Conservation (phyloP, 2,329 filamentous ascomycete species). For the Ambrosiella beaveri region DNA sequence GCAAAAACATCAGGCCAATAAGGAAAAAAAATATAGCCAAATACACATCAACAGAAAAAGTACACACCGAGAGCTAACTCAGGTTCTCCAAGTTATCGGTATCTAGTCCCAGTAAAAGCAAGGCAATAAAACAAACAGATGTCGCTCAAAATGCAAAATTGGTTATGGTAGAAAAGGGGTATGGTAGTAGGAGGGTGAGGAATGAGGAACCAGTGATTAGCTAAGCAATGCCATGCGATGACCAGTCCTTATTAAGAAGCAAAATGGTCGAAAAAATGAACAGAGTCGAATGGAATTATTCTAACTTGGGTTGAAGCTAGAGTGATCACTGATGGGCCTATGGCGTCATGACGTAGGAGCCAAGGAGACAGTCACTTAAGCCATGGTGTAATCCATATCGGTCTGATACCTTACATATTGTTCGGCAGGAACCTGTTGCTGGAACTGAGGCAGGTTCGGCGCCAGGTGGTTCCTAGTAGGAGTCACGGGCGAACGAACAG, state of each 20-base stretch:
- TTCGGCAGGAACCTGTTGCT: slow-evolving; percentile 11
- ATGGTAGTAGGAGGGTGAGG: not conserved
- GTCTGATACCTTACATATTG: slow-evolving; percentile 8
- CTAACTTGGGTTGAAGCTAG: not conserved
- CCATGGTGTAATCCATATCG: slow-evolving; percentile 12
- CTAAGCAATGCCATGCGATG: not conserved
- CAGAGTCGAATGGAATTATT: not conserved
- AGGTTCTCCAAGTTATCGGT: not conserved
- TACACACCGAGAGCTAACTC: not conserved
- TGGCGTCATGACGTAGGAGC: not conserved
- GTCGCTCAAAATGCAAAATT: not conserved
- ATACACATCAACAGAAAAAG: not conserved
- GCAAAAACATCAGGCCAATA: not conserved
- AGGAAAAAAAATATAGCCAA: not conserved
- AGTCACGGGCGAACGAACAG: slow-evolving; percentile 43
- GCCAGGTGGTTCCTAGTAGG: slow-evolving; percentile 33
- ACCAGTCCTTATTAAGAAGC: not conserved
- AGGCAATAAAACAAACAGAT: not conserved
- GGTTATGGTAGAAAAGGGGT: not conserved
- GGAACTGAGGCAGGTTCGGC: slow-evolving; percentile 18
- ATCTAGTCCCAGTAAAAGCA: not conserved
- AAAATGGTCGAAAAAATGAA: not conserved
- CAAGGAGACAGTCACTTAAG: slow-evolving; percentile 2
- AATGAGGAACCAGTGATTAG: not conserved
- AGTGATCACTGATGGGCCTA: not conserved